Conservation (phyloP, 2,329 filamentous ascomycete genomes). For the Trichophyton rubrum region DNA sequence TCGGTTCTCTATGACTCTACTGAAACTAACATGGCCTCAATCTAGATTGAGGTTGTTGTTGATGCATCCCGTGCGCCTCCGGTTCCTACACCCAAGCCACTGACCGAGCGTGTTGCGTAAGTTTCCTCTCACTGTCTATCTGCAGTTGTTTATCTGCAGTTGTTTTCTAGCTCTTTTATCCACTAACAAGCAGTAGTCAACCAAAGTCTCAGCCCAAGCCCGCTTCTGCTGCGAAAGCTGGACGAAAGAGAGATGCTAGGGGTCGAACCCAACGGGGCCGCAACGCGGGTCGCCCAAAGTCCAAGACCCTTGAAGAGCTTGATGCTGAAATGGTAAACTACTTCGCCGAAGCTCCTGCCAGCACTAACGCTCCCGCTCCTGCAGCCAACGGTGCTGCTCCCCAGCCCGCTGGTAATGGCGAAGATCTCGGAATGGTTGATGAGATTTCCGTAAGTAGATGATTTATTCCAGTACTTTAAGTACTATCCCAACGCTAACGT, state of each 20-base stretch:
- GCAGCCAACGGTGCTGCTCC: slow-evolving; percentile 36
- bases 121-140: slow-evolving; percentile 14
- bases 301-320: slow-evolving; percentile 88
- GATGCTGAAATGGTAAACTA: slow-evolving; percentile 98
- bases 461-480: no score
- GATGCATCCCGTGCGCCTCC: slow-evolving; percentile 60
- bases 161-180: background rate
- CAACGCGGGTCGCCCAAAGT: slow-evolving; percentile 53
- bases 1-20: slow-evolving; percentile 12
- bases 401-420: slow-evolving; percentile 37
- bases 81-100: slow-evolving; percentile 55
- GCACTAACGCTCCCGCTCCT: slow-evolving; percentile 30
- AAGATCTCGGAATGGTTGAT: slow-evolving; percentile 42
- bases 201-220: slow-evolving; percentile 69
- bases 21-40: slow-evolving; percentile 3
- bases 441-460: slow-evolving; percentile 39
- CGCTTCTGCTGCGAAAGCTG: slow-evolving; percentile 60
- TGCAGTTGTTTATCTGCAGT: background rate
- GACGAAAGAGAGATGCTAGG: slow-evolving; percentile 32
- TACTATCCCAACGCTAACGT: background rate
- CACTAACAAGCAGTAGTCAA: slow-evolving; percentile 29
- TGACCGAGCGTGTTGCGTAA: slow-evolving; percentile 74
- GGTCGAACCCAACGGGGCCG: slow-evolving; percentile 44
- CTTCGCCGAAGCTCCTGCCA: slow-evolving; percentile 44
- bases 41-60: slow-evolving; percentile 78